Conservation (phyloP, 192 early-diverging fungal genomes). For the Backusella morwellensis region DNA sequence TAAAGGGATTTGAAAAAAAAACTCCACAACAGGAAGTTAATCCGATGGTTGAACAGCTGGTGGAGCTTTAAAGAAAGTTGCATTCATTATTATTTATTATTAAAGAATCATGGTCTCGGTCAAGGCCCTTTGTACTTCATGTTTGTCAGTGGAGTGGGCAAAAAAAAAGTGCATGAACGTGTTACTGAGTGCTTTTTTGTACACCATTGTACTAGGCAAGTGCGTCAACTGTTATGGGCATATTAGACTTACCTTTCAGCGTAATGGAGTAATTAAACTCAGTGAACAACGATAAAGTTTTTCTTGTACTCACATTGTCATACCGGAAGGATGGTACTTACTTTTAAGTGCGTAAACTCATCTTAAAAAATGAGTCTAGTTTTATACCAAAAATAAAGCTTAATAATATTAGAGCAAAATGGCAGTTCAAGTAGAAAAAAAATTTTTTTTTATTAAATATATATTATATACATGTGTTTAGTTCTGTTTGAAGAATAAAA, state of each 20-base stretch:
- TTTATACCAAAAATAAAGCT: not conserved
- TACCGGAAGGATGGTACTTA: not conserved
- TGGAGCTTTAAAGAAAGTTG: constrained; percentile 1
- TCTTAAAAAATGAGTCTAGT: not conserved
- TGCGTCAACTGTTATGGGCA: not conserved
- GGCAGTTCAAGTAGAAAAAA: not conserved
- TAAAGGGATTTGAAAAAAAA: not conserved
- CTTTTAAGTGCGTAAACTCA: not conserved
- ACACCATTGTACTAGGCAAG: not conserved
- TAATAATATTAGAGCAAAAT: not conserved
- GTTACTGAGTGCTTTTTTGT: not conserved
- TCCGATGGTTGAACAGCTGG: not conserved
- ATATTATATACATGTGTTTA: constrained; percentile 5
- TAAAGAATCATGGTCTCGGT: not conserved
- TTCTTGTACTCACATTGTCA: not conserved
- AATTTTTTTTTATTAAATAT: not conserved
- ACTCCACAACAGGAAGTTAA: not conserved
- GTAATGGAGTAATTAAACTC: not conserved
- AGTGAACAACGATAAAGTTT: not conserved
- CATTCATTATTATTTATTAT: not conserved
- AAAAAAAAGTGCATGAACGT: not conserved
- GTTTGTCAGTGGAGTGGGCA: not conserved
- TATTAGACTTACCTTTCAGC: not conserved
- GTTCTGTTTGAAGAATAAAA: not conserved
- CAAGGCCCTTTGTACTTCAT: not conserved